Evolutionary conservation across 805 yeast species (phyloP).

Genomic region (Zygoascus flipseniorum): DNA sequence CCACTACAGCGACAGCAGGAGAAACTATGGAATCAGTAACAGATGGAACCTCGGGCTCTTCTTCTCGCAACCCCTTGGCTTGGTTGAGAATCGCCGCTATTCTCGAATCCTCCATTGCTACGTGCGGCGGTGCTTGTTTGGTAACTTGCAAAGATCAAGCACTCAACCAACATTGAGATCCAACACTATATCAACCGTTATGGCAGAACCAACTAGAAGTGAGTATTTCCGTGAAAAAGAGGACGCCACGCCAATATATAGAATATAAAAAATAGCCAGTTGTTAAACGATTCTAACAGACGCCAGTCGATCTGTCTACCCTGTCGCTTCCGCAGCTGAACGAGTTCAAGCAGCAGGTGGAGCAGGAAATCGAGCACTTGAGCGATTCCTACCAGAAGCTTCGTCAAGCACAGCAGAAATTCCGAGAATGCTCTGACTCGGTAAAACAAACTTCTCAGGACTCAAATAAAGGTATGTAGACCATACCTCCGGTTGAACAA

Average conservation of each 20-base stretch:
- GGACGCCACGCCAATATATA: background rate
- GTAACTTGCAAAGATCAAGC: background rate
- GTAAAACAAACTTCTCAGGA: conserved; percentile 44
- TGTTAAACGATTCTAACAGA: background rate
- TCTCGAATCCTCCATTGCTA: background rate
- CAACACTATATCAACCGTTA: background rate
- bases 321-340: conserved; percentile 77
- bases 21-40: background rate
- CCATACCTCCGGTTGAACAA: background rate
- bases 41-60: background rate
- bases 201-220: background rate
- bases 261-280: background rate
- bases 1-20: background rate
- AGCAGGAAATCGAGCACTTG: conserved; percentile 79
- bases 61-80: background rate
- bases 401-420: conserved; percentile 71
- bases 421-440: conserved; percentile 69
- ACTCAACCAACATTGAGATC: background rate
- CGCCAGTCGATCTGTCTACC: conserved; percentile 52
- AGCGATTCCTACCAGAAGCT: conserved; percentile 77
- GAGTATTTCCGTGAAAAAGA: background rate
- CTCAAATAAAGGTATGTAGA: conserved; percentile 30
- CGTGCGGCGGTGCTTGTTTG: background rate
- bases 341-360: conserved; percentile 74
- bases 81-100: background rate